Percentiles rank a stretch among this genome's conserved stretches.
Evolutionary conservation across 176 grass and related monocot species (phyloP).

Genomic region (Tillandsia leiboldiana): DNA sequence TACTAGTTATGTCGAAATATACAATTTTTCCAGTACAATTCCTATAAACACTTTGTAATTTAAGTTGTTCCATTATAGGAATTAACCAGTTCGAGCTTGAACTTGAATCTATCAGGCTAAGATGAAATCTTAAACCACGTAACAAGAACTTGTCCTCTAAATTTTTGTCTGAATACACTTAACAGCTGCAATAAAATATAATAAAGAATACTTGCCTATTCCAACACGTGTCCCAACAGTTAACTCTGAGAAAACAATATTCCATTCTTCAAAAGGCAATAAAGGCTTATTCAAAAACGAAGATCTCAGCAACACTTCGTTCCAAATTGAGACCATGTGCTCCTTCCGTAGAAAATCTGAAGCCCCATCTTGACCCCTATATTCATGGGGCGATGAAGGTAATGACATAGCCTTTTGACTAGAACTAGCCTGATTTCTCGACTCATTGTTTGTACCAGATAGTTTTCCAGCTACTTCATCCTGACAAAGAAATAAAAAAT

Average conservation of each 20-base stretch:
- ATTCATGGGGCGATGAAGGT: constrained; percentile 95
- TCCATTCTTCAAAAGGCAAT: constrained; percentile 96
- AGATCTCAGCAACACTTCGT: constrained; percentile 69
- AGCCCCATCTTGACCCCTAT: constrained; percentile 35
- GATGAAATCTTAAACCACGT: no score
- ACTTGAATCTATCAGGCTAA: no score
- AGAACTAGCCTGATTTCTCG: constrained; percentile 41
- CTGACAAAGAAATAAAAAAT: constrained; percentile 32
- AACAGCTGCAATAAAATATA: background rate
- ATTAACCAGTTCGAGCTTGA: no score
- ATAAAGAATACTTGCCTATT: constrained; percentile 56
- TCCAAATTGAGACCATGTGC: constrained; percentile 65
- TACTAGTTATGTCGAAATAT: no score
- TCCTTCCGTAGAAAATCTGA: constrained; percentile 74
- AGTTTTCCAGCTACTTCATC: constrained; percentile 40
- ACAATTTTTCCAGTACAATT: no score
- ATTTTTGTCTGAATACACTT: no score
- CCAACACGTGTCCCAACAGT: constrained; percentile 97
- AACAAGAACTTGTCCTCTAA: no score
- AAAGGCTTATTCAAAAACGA: constrained; percentile 79
- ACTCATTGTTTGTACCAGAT: constrained; percentile 32
- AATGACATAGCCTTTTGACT: constrained; percentile 86
- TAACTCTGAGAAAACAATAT: constrained; percentile 91
- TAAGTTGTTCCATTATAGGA: no score
- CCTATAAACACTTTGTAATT: no score